These are phyloP conservation scores for Colletotrichum lupini DNA, from an alignment of 2,329 filamentous ascomycete genomes.

Conservation along the genomic window DNA sequence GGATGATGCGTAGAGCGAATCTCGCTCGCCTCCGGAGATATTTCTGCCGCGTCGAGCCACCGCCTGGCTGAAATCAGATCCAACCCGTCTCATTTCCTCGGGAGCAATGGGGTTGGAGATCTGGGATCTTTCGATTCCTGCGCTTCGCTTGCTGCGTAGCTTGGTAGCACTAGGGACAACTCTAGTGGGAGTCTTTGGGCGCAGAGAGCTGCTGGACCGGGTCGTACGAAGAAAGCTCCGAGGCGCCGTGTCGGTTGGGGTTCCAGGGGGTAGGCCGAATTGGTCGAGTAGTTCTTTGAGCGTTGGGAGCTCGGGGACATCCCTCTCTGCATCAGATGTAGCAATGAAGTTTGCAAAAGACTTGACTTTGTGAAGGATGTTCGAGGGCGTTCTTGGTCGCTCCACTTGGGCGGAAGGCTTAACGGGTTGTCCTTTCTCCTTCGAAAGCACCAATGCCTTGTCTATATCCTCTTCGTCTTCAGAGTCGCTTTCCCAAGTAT, in stretches of 20 bases:
- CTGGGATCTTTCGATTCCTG: constrained; percentile 24
- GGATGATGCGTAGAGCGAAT: background rate
- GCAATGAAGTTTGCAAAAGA: constrained; percentile 28
- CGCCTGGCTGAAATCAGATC: constrained; percentile 12
- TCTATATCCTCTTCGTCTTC: constrained; percentile 14
- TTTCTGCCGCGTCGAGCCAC: constrained; percentile 3
- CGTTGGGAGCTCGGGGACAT: constrained; percentile 17
- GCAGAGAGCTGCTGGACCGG: constrained; percentile 24
- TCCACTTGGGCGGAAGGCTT: background rate
- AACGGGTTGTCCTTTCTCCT: background rate
- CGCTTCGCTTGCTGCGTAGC: constrained; percentile 31
- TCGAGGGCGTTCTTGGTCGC: constrained; percentile 20
- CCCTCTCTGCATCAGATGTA: constrained; percentile 16
- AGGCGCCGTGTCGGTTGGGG: background rate
- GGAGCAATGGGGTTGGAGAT: constrained; percentile 30
- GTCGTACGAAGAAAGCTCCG: constrained; percentile 24
- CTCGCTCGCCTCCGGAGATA: background rate
- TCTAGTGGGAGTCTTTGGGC: constrained; percentile 7
- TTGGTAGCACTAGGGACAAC: constrained; percentile 23
- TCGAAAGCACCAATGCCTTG: background rate
- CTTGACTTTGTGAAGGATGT: constrained; percentile 33
- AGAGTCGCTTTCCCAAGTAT: constrained; percentile 31
- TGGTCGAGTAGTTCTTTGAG: constrained; percentile 27
- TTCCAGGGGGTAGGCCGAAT: constrained; percentile 21
- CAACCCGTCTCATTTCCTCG: constrained; percentile 27